phyloP scores from a whole-genome alignment of 495 filamentous ascomycete species.

The Aspergillus saccharolyticus region DNA sequence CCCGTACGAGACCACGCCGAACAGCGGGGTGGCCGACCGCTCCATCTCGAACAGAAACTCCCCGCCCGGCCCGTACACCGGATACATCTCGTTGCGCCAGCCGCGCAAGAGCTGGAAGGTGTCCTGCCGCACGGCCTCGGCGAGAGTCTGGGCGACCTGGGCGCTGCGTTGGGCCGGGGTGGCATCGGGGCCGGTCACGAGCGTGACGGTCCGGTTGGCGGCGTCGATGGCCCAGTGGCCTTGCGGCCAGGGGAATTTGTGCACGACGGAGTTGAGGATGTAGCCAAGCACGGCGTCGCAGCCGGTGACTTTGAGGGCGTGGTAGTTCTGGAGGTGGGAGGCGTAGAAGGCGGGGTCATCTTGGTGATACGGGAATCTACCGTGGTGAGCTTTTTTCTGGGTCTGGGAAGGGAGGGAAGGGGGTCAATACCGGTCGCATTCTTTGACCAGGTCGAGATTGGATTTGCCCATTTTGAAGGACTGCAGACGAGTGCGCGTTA shows the following conservation, averaged over 20 bases:
- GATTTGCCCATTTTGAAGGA: conserved; percentile 44
- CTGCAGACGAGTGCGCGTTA: too few species aligned
- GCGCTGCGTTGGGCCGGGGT: conserved; percentile 54
- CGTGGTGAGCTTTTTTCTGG: neutral
- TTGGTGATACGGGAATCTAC: conserved; percentile 65
- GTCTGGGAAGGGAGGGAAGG: neutral
- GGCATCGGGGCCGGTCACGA: conserved; percentile 30
- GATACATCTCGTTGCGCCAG: conserved; percentile 87
- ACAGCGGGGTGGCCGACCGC: conserved; percentile 69
- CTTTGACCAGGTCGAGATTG: conserved; percentile 49
- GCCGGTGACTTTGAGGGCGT: conserved; percentile 49
- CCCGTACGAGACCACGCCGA: conserved; percentile 84
- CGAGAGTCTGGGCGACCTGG: conserved; percentile 53
- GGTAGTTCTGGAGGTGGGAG: conserved; percentile 45
- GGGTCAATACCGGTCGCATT: conserved; percentile 55
- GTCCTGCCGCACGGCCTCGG: conserved; percentile 56
- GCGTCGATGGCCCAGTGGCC: conserved; percentile 50
- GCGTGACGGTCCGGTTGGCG: conserved; percentile 42
- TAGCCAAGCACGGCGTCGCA: conserved; percentile 56
- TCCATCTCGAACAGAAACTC: conserved; percentile 74
- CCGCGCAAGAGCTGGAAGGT: conserved; percentile 70
- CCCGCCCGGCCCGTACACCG: conserved; percentile 63
- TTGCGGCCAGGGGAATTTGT: conserved; percentile 50
- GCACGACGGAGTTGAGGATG: conserved; percentile 52
- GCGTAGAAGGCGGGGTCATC: conserved; percentile 48